phyloP scores from a whole-genome alignment of 2,329 filamentous ascomycete species.

The Erysiphe pisi region DNA sequence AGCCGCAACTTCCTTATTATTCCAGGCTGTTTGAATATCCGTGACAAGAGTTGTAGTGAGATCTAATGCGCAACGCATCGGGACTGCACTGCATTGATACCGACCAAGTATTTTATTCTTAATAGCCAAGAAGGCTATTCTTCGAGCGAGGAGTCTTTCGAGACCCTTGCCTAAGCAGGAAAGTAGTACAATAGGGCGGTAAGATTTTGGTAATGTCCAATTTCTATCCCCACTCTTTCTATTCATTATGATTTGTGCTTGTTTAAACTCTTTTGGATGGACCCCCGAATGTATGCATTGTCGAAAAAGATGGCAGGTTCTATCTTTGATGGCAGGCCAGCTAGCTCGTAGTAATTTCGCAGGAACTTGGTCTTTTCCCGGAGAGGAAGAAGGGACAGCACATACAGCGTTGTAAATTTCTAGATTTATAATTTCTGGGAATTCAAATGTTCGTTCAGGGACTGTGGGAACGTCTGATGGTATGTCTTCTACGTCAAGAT shows the following conservation, averaged over 20 bases:
- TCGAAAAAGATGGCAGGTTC: neutral
- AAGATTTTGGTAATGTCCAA: slow-evolving; percentile 7
- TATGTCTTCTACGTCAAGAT: no score
- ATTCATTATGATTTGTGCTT: neutral
- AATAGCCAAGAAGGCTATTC: neutral
- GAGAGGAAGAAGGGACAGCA: neutral
- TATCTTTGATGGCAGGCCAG: neutral
- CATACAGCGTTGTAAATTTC: slow-evolving; percentile 21
- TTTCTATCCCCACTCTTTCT: neutral
- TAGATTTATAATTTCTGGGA: no score
- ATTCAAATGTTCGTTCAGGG: no score
- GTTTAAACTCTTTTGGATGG: neutral
- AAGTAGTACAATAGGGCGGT: neutral
- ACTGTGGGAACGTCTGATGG: no score
- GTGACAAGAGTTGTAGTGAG: neutral
- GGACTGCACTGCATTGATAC: slow-evolving; percentile 8
- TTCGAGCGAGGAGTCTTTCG: neutral
- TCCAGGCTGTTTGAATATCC: neutral
- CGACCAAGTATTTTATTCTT: neutral
- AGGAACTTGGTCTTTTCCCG: slow-evolving; percentile 2
- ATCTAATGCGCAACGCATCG: neutral
- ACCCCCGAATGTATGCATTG: neutral
- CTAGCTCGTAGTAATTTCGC: neutral
- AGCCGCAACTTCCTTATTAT: neutral
- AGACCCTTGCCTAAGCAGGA: slow-evolving; percentile 10